phyloP scores from a whole-genome alignment of 2,329 filamentous ascomycete genomes.

The Trichoderma asperellum region DNA sequence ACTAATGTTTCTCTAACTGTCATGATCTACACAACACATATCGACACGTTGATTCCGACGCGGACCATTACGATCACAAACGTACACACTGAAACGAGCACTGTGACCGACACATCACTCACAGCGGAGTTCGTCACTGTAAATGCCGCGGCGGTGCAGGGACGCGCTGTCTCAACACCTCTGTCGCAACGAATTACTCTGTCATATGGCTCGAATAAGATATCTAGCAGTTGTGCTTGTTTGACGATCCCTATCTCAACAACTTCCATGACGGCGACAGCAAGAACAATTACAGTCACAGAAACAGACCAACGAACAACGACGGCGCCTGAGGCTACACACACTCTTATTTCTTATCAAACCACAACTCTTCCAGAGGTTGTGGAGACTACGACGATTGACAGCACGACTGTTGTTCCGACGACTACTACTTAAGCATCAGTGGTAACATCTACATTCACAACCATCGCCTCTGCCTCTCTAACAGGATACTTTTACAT shows the following conservation, averaged over 20 bases:
- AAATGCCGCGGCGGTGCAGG: background rate
- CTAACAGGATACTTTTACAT: slow-evolving; percentile 1
- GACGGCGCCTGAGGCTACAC: background rate
- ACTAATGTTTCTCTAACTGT: background rate
- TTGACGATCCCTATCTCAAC: slow-evolving; percentile 10
- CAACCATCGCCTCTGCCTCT: background rate
- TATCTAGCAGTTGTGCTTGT: slow-evolving; percentile 13
- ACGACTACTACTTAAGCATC: background rate
- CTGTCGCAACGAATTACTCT: slow-evolving; percentile 3
- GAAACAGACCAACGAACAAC: background rate
- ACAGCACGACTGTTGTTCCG: slow-evolving; percentile 2
- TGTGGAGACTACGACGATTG: slow-evolving; percentile 4
- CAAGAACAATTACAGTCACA: background rate
- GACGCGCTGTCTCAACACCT: slow-evolving; percentile 2
- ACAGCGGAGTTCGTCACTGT: slow-evolving; percentile 4
- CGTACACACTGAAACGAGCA: slow-evolving; percentile 9
- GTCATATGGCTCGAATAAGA: background rate
- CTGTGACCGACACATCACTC: slow-evolving; percentile 5
- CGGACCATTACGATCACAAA: slow-evolving; percentile 5
- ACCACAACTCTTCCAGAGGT: background rate
- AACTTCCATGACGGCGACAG: background rate
- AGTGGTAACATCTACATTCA: slow-evolving; percentile 4
- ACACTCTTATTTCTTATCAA: slow-evolving; percentile 1
- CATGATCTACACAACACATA: background rate
- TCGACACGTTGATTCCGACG: slow-evolving; percentile 3